phyloP scores from a whole-genome alignment of 2,329 filamentous ascomycete species.

The Calonectria pteridis region DNA sequence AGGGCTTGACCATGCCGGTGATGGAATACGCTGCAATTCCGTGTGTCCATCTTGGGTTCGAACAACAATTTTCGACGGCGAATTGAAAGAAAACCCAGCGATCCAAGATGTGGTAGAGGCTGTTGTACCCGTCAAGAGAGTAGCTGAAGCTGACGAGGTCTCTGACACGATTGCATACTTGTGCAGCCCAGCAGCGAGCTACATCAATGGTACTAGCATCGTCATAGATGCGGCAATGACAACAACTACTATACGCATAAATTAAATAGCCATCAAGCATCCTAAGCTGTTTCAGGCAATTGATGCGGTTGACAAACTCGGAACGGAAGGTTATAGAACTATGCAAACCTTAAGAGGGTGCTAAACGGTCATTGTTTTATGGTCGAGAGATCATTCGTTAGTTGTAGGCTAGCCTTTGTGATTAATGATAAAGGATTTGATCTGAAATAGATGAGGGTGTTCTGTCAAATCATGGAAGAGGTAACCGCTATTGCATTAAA shows the following conservation, averaged over 20 bases:
- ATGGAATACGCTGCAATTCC: not conserved
- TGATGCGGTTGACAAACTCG: no score
- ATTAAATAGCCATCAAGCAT: not conserved
- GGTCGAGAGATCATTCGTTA: no score
- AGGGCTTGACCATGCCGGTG: not conserved
- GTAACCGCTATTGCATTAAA: no score
- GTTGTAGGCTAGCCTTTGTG: no score
- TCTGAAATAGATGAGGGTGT: no score
- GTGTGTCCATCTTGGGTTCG: not conserved
- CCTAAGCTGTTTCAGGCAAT: no score
- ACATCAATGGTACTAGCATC: not conserved
- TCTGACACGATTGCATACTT: conserved; percentile 10
- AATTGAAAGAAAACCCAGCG: not conserved
- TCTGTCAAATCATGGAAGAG: no score
- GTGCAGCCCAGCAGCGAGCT: conserved; percentile 7
- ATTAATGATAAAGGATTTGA: no score
- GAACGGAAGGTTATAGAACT: no score
- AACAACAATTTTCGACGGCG: not conserved
- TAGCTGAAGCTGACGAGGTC: conserved; percentile 1
- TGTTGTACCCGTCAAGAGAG: not conserved
- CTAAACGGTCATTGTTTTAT: no score
- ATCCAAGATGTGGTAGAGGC: not conserved
- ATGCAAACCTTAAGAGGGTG: no score
- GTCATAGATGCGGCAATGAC: not conserved
- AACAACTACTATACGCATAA: not conserved